phyloP scores from a whole-genome alignment of 129 eudicot species.

The Glebionis coronaria region DNA sequence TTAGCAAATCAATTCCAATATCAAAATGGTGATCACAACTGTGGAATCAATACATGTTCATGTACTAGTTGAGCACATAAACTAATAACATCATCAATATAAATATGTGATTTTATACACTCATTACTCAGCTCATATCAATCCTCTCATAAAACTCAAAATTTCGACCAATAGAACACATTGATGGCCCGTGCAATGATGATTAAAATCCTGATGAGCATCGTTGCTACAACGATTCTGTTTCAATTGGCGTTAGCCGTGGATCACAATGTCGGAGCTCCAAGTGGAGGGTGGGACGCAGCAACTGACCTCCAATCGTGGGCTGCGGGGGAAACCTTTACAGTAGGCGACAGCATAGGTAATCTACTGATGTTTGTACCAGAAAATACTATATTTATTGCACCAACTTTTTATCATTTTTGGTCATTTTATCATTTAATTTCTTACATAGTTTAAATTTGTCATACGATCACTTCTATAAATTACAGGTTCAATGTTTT shows the following conservation, averaged over 20 bases:
- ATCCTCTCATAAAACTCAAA: conserved; percentile 8
- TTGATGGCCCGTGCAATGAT: conserved; percentile 23
- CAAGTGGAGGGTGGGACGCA: conserved; percentile 57
- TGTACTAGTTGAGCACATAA: conserved; percentile 24
- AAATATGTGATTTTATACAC: conserved; percentile 6
- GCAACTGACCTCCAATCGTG: conserved; percentile 41
- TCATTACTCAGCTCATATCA: not conserved
- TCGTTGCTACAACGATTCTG: conserved; percentile 45
- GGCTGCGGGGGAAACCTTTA: conserved; percentile 52
- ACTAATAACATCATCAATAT: conserved; percentile 15
- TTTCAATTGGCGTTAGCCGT: conserved; percentile 34
- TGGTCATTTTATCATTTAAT: too few relatives aligned
- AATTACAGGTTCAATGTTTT: not conserved
- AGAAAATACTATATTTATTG: too few relatives aligned
- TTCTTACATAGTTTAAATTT: too few relatives aligned
- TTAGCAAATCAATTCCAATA: conserved; percentile 24
- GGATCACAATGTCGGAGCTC: conserved; percentile 52
- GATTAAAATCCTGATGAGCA: conserved; percentile 24
- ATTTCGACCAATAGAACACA: conserved; percentile 32
- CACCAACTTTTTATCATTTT: too few relatives aligned
- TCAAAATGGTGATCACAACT: conserved; percentile 20
- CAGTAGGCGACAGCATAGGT: conserved; percentile 60
- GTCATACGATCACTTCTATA: too few relatives aligned
- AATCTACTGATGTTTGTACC: not conserved
- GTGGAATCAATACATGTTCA: conserved; percentile 29